These are phyloP conservation scores for Mycogone perniciosa DNA, from an alignment of 2,329 filamentous ascomycete genomes.

Conservation along the genomic window DNA sequence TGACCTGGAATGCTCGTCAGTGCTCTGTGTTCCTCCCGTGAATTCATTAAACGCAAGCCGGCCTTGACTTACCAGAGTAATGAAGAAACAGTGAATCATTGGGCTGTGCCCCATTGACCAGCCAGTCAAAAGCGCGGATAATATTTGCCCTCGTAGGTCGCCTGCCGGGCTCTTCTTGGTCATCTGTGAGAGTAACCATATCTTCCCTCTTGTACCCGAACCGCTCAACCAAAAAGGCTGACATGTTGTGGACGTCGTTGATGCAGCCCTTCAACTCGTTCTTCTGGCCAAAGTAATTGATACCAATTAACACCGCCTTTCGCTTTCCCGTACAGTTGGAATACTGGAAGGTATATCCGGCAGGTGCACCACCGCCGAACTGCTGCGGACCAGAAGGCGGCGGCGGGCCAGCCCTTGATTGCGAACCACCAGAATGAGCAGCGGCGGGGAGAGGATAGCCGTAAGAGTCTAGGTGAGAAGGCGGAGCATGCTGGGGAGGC, in stretches of 20 bases:
- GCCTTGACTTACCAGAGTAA: conserved; percentile 52
- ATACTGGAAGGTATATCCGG: conserved; percentile 67
- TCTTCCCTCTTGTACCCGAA: conserved; percentile 71
- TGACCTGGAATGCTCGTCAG: conserved; percentile 46
- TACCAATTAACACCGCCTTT: conserved; percentile 70
- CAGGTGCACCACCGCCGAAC: conserved; percentile 63
- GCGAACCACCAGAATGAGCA: conserved; percentile 7
- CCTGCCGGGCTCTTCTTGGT: conserved; percentile 63
- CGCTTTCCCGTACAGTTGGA: conserved; percentile 66
- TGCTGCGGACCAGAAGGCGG: conserved; percentile 46
- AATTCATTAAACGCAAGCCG: background rate
- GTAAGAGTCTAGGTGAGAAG: conserved; percentile 38
- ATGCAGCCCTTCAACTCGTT: conserved; percentile 71
- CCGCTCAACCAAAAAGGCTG: conserved; percentile 59
- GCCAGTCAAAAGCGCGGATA: conserved; percentile 67
- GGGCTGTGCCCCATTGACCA: conserved; percentile 62
- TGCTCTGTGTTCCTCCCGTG: background rate
- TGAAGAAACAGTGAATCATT: conserved; percentile 75
- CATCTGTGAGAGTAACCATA: conserved; percentile 73
- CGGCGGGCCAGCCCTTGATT: conserved; percentile 29
- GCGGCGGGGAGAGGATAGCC: conserved; percentile 35
- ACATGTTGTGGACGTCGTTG: conserved; percentile 76
- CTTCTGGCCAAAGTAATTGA: conserved; percentile 72
- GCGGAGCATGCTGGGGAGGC: conserved; percentile 34
- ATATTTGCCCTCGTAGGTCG: conserved; percentile 73